Evolutionary conservation across 2,329 filamentous ascomycete species (phyloP), one percentile per base, ranked within the genome.

Genomic region (Cadophora luteo-olivacea): DNA sequence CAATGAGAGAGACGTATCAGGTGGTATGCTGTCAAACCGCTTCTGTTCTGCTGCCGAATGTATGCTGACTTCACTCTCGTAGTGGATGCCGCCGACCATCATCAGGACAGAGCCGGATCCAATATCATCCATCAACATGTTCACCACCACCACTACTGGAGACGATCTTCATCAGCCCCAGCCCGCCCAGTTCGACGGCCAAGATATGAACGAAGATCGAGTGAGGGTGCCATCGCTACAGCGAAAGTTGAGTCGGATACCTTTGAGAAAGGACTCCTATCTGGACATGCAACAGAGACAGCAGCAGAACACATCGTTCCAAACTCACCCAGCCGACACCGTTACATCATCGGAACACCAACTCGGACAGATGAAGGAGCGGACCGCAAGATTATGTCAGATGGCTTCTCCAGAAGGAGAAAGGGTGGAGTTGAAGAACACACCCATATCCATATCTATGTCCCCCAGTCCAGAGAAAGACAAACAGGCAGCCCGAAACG

Each of bases 61-160:
- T 12, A 32, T 65, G 52, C 24, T 65, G 41, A 33, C 54, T n/a
- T 33, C 2, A 32, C 19, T 66, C 24, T 67, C 55, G 24, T 24
- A 67, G 60, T 72, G 69, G 66, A 52, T 67, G 36, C 66, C 68
- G 16, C 69, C 69, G 33, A 72, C 63, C 9, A 71, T 71, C 19
- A 38, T 49, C 66, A 65, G 64, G 48, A 65, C 67, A 38, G 45
- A 65, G 49, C 65, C 61, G 22, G 68, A 68, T 61, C 49, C 48
- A 63, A 16, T 33, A 68, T 69, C 69, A 68, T 85, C 71, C 87
- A 86, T 73, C 72, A 87, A 68, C 86, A 89, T 76, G 86, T 84
- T 71, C 87, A 89, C 73, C 86, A 89, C 73, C 86, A 89, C 77
- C 86, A 89, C 79, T 89, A 88, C 80, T 88, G 86, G 86, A 70